Base-by-base conservation (phyloP, 2,329 filamentous ascomycete species). In the Cytospora paraplurivora region DNA sequence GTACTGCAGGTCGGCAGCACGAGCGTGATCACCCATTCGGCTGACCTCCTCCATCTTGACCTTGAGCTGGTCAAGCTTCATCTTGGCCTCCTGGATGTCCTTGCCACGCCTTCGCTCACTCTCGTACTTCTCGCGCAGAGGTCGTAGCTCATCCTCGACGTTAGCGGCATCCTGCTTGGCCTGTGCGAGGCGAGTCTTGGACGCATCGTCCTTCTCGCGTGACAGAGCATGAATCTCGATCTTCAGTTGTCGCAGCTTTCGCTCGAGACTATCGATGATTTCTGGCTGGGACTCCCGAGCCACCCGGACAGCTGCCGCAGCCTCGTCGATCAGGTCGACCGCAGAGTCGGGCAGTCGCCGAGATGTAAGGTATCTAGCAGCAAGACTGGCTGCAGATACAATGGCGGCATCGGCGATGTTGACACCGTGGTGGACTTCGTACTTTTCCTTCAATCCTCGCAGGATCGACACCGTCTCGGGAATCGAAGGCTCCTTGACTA, bases 391-490 rank as follows among this genome's bases (percentile, higher is more conserved):
- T 6, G 95, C 87, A 56, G 93, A 85, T 17, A 99, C 94, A 67
- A 99, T 91, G 67, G 95, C 95, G 72, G 89, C 92, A 73, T 99
- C 95, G 51, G 94, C 88, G 69, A 99, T 99, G 69, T 88, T 98
- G 71, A 99, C 95, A 82, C 94, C 93, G 76, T 99, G 95, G 77
- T 99, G 95, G 56, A 96, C 92, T 79, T 99, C 95, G 78, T 98
- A 99, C 75, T 93, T 92, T 76, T 98, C 94, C 81, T 98, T 99
- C 67, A 99, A 81, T 73, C 95, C 95, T 82, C 95, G 92, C n/a
- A 99, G 88, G 72, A 99, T 99, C 27, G 95, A 99, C 67, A 99
- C 87, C 15, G 95, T 98, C 78, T 99, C 95, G 1, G 86, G 77
- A 56, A 98, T 88, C 7, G 87, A 84, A 2, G 95, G 95, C 75